Base-by-base conservation (phyloP, 2,329 filamentous ascomycete genomes). In the Catunica adiposa region DNA sequence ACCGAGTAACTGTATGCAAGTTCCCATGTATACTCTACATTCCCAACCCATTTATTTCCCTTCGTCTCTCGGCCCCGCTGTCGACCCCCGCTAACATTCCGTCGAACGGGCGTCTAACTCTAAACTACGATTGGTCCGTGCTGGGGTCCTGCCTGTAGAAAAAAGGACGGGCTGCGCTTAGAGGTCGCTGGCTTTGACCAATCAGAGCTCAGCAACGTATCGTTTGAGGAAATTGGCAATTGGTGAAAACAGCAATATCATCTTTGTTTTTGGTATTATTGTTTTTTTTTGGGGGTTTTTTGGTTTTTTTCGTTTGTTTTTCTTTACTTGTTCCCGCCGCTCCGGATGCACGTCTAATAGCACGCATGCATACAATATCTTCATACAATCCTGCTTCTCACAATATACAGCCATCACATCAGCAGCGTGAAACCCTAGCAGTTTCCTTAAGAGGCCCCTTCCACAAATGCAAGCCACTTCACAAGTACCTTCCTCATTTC, bases 31-130 rank as follows among this genome's bases (percentile, higher is more conserved):
- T 11, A 5, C 29, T 34, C 29, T 22, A 52, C n/a, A 37, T 37
- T 23, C n/a, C 50, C 29, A 23, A 31, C 29, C 17, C n/a, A 20
- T 17, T 22, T 3, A 20, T 17, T 22, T 3, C 29, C n/a, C 50
- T 9, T 20, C 4, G 17, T 22, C 14, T 17, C 17, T 34, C 29
- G 29, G 14, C 2, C n/a, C 23, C 50, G 34, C 23, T 11, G n/a
- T 23, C 29, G 8, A n/a, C n/a, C 2, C n/a, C 23, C 50, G 34
- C 23, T 11, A 15, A 15, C 29, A 9, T 15, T 34, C 29, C 29
- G 34, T 37, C 38, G 29, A 38, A 52, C 31, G 50, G 50, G 50
- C 50, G 50, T 52, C 50, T 52, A 52, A 38, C n/a, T 38, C 5
- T 38, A 9, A 22, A 0, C n/a, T 42, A 6, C 52, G 54, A 56